phyloP scores from a whole-genome alignment of 768 basidiomycete genomes.

The Hericium coralloides region DNA sequence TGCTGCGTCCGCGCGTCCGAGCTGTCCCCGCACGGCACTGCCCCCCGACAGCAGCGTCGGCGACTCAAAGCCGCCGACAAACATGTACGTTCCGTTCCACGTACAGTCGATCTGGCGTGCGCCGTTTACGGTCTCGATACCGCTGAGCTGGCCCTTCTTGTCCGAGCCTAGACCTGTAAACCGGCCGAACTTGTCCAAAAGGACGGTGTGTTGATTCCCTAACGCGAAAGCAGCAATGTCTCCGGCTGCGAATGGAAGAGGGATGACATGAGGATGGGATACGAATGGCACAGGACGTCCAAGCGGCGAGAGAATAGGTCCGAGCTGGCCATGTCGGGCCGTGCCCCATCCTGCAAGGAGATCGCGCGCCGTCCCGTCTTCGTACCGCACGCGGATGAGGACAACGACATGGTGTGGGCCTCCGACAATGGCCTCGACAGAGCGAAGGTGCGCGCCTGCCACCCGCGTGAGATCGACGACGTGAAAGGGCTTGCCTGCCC shows the following conservation, averaged over 20 bases:
- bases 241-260: constrained; percentile 10
- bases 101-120: constrained; percentile 45
- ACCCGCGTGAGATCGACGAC: constrained; percentile 29
- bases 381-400: constrained; percentile 25
- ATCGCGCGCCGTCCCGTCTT: constrained; percentile 17
- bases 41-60: constrained; percentile 38
- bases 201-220: constrained; percentile 47
- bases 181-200: constrained; percentile 35
- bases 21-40: constrained; percentile 52
- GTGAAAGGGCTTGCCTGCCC: constrained; percentile 22
- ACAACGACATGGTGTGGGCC: constrained; percentile 70
- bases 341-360: constrained; percentile 73
- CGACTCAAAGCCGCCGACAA: constrained; percentile 17
- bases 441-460: constrained; percentile 9
- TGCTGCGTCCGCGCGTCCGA: constrained; percentile 27
- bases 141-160: constrained; percentile 54
- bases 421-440: constrained; percentile 34
- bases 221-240: constrained; percentile 25
- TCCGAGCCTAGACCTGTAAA: constrained; percentile 58
- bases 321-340: constrained; percentile 80
- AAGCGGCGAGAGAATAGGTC: constrained; percentile 16
- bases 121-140: constrained; percentile 18
- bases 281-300: no score
- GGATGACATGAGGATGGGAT: constrained; percentile 24
- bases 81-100: constrained; percentile 72